These are phyloP conservation scores for Thraustotheca clavata DNA, from an alignment of 352 stramenopile genomes.

Conservation along the genomic window DNA sequence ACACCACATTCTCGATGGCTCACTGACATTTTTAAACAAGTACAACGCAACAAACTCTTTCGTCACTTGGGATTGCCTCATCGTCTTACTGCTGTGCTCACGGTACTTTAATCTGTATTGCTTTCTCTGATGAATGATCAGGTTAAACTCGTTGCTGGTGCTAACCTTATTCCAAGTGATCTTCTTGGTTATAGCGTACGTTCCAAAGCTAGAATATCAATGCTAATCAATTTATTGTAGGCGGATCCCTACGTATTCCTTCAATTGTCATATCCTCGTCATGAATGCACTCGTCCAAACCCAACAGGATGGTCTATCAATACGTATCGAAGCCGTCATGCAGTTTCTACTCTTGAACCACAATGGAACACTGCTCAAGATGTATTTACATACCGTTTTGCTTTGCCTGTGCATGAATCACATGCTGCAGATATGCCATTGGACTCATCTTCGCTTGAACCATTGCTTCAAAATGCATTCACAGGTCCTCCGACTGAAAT, in stretches of 20 bases:
- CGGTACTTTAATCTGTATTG: constrained; percentile 25
- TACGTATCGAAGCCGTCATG: constrained; percentile 59
- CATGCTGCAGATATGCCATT: constrained; percentile 31
- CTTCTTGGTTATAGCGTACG: constrained; percentile 50
- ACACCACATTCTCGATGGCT: neutral
- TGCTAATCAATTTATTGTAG: constrained; percentile 23
- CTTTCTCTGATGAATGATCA: constrained; percentile 20
- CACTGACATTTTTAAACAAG: constrained; percentile 27
- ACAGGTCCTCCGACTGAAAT: constrained; percentile 47
- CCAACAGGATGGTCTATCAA: constrained; percentile 50
- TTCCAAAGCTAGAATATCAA: neutral
- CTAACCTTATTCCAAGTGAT: constrained; percentile 58
- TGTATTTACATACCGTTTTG: constrained; percentile 63
- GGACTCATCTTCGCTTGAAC: constrained; percentile 33
- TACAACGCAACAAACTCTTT: constrained; percentile 73
- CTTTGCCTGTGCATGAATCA: constrained; percentile 54
- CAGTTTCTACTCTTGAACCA: constrained; percentile 41
- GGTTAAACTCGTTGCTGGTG: constrained; percentile 58
- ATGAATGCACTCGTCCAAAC: constrained; percentile 34
- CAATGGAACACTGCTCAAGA: constrained; percentile 43
- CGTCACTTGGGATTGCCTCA: constrained; percentile 62
- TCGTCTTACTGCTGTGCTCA: constrained; percentile 61
- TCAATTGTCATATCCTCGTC: constrained; percentile 33
- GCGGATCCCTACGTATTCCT: constrained; percentile 75
- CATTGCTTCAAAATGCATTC: constrained; percentile 54